A percentile compares a stretch with the other conserved stretches of the same genome.
phyloP scores from a whole-genome alignment of 108 stramenopile genomes.

The Cylindrotheca closterium region DNA sequence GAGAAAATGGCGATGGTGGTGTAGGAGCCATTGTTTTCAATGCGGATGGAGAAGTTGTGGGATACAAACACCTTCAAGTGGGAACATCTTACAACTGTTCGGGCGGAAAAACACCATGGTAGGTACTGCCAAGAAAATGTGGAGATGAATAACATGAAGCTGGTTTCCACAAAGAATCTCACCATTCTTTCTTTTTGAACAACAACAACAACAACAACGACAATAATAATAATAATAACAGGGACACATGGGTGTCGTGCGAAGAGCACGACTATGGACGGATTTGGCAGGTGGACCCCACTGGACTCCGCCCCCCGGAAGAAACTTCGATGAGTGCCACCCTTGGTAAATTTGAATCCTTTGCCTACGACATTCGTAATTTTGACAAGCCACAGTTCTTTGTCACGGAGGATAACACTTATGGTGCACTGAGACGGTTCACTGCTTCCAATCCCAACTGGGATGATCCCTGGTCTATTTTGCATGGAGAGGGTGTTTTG shows the following conservation, averaged over 20 bases:
- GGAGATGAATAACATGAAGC: conserved; percentile 53
- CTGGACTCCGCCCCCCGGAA: conserved; percentile 39
- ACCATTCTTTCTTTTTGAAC: too few species aligned
- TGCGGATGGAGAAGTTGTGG: conserved; percentile 29
- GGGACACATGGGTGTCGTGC: conserved; percentile 60
- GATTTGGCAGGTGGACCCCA: conserved; percentile 62
- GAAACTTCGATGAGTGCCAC: conserved; percentile 40
- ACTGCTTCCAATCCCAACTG: conserved; percentile 25
- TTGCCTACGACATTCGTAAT: conserved; percentile 53
- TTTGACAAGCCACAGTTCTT: conserved; percentile 41
- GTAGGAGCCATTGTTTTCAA: conserved; percentile 52
- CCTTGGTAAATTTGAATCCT: conserved; percentile 49
- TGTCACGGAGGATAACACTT: conserved; percentile 48
- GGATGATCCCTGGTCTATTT: conserved; percentile 40
- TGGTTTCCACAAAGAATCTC: too few species aligned
- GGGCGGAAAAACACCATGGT: conserved; percentile 44
- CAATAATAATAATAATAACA: too few species aligned
- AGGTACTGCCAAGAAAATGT: conserved; percentile 39
- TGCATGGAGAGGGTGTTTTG: conserved; percentile 35
- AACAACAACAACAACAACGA: too few species aligned
- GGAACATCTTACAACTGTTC: conserved; percentile 46
- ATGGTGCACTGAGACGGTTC: conserved; percentile 44
- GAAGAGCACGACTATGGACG: conserved; percentile 55
- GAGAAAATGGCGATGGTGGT: conserved; percentile 30
- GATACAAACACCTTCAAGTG: conserved; percentile 33